Evolutionary conservation across 345 rosid genomes (phyloP).

Genomic region (Citrus medica): DNA sequence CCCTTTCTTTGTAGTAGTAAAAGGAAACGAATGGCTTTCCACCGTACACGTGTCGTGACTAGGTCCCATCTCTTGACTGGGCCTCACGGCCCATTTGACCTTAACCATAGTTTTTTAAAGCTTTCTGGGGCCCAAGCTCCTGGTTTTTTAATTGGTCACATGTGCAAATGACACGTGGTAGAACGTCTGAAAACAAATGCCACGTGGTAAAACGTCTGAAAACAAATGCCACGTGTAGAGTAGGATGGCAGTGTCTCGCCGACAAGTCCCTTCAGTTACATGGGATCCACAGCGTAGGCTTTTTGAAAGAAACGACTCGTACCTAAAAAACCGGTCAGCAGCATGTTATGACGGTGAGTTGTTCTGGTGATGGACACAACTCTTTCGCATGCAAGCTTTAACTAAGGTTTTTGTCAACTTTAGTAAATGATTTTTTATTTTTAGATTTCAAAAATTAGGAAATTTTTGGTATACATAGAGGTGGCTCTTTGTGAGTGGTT

Average conservation of each 20-base stretch:
- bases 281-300: neutral
- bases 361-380: neutral
- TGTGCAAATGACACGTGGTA: neutral
- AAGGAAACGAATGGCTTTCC: neutral
- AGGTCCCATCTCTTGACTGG: constrained; percentile 5
- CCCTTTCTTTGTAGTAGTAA: neutral
- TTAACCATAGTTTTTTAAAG: neutral
- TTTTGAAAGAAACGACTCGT: constrained; percentile 11
- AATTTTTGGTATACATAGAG: too few relatives aligned
- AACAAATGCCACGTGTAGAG: neutral
- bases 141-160: neutral
- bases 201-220: neutral
- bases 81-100: neutral
- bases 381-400: neutral
- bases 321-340: constrained; percentile 17
- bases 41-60: constrained; percentile 9
- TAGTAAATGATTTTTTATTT: neutral
- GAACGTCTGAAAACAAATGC: neutral
- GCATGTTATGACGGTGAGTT: neutral
- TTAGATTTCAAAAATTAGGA: neutral
- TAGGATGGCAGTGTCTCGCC: neutral
- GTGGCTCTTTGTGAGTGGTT: too few relatives aligned
- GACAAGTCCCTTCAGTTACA: neutral
- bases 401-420: neutral
- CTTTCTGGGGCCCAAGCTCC: neutral